Conservation (phyloP, 1,284 basidiomycete species). For the Exobasidium rhododendri region DNA sequence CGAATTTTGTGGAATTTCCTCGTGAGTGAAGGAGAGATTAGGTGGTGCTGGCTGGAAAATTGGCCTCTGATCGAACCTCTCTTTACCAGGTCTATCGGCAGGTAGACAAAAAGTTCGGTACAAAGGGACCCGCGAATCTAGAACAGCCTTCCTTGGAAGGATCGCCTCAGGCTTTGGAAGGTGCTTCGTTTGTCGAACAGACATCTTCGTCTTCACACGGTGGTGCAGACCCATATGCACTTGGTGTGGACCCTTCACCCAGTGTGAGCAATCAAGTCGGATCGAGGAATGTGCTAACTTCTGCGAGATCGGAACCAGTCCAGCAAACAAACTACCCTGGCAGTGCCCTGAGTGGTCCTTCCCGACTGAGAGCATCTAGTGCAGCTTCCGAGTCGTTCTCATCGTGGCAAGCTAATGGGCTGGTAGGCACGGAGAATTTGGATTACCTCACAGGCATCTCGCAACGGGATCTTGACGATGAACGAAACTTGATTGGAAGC, state of each 20-base stretch:
- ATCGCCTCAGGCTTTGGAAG: conserved; percentile 17
- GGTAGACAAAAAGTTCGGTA: conserved; percentile 34
- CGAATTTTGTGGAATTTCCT: conserved; percentile 91
- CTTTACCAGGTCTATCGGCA: conserved; percentile 34
- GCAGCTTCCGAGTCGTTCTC: neutral
- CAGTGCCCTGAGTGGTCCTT: neutral
- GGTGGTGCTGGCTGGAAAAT: no score
- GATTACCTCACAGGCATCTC: neutral
- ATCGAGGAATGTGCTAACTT: neutral
- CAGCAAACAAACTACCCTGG: neutral
- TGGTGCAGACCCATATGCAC: conserved; percentile 8
- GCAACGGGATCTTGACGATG: conserved; percentile 26
- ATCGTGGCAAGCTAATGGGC: neutral
- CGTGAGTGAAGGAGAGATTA: conserved; percentile 57
- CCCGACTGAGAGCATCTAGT: conserved; percentile 8
- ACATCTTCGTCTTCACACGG: neutral
- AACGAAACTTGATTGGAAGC: conserved; percentile 45
- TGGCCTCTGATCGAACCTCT: no score
- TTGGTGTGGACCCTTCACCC: conserved; percentile 1
- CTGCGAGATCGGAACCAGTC: neutral
- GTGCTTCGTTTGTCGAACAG: neutral
- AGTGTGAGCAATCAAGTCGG: neutral
- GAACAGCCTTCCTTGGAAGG: conserved; percentile 25
- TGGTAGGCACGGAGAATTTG: neutral
- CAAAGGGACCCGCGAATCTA: conserved; percentile 1